A percentile compares a stretch with the other conserved stretches of the same genome.
Conservation (phyloP, 169 alveolate genomes). For the Plasmodium billcollinsi region DNA sequence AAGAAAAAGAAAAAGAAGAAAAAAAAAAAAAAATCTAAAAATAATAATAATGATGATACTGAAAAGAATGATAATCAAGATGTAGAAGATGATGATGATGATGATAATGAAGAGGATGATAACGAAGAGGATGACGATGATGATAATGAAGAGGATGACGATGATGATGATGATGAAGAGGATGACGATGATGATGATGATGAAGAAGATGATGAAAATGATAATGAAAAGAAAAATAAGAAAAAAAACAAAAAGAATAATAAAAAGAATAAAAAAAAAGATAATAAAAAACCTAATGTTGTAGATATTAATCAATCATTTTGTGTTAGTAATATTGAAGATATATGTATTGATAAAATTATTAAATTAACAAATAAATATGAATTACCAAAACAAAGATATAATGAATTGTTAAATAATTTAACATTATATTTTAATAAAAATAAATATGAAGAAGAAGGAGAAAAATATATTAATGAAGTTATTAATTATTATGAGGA, state of each 20-base stretch:
- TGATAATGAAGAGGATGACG: neutral
- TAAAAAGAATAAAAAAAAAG: constrained; percentile 56
- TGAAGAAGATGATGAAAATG: constrained; percentile 7
- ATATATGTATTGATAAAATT: constrained; percentile 68
- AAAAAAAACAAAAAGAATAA: constrained; percentile 4
- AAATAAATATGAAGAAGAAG: constrained; percentile 75
- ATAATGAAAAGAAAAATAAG: neutral
- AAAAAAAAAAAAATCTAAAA: constrained; percentile 26
- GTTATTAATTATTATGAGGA: constrained; percentile 68
- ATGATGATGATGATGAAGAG: constrained; percentile 10
- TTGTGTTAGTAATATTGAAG: constrained; percentile 74
- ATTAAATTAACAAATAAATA: constrained; percentile 28
- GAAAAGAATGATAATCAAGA: constrained; percentile 3
- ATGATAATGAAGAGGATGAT: neutral
- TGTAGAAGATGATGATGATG: neutral
- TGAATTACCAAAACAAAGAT: constrained; percentile 55
- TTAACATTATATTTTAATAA: constrained; percentile 64
- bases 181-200: constrained; percentile 35
- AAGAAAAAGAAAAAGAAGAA: constrained; percentile 40
- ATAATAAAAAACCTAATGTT: constrained; percentile 38
- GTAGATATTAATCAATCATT: constrained; percentile 72
- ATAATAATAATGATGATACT: constrained; percentile 20
- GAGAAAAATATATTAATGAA: constrained; percentile 68
- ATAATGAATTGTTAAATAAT: constrained; percentile 66
- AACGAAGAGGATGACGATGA: neutral